Percentiles rank a stretch among this genome's conserved stretches.
phyloP scores from a whole-genome alignment of 1,284 basidiomycete genomes.

The Ganoderma resinaceum region DNA sequence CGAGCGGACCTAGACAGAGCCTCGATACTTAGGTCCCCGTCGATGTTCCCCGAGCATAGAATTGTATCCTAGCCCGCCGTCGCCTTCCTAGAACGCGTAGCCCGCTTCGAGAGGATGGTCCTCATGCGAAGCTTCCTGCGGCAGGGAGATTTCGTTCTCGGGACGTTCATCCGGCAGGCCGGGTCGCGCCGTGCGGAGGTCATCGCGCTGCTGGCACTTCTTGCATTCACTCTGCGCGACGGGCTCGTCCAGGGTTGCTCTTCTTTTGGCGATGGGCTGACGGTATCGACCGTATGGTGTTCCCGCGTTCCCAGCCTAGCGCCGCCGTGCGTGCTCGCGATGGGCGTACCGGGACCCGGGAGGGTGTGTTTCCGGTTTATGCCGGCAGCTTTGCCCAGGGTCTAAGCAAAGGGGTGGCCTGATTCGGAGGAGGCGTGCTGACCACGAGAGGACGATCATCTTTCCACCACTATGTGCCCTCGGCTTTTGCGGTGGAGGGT shows the following conservation, averaged over 20 bases:
- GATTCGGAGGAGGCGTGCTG: conserved; percentile 40
- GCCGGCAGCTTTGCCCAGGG: conserved; percentile 68
- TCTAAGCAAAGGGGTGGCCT: conserved; percentile 70
- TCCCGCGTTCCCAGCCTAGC: conserved; percentile 14
- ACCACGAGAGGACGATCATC: conserved; percentile 66
- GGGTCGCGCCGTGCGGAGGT: conserved; percentile 70
- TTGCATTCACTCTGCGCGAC: not conserved
- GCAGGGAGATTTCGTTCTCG: not conserved
- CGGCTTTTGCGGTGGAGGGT: conserved; percentile 53
- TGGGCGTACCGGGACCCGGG: not conserved
- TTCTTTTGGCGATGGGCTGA: conserved; percentile 18
- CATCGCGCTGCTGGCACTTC: conserved; percentile 69
- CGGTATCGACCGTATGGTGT: conserved; percentile 4
- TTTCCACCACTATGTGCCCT: conserved; percentile 47
- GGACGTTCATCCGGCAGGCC: not conserved
- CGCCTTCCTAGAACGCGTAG: not conserved
- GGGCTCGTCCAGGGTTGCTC: not conserved
- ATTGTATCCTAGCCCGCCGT: not conserved
- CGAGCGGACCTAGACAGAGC: not conserved
- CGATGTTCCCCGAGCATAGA: conserved; percentile 1
- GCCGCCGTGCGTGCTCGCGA: conserved; percentile 1
- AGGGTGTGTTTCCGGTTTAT: conserved; percentile 88
- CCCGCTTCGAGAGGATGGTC: not conserved
- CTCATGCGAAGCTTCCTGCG: not conserved
- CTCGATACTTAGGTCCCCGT: not conserved